Evolutionary conservation across 148 eudicot genomes (phyloP), one percentile per base, ranked within the genome.

Genomic region (Amaranthus cruentus): DNA sequence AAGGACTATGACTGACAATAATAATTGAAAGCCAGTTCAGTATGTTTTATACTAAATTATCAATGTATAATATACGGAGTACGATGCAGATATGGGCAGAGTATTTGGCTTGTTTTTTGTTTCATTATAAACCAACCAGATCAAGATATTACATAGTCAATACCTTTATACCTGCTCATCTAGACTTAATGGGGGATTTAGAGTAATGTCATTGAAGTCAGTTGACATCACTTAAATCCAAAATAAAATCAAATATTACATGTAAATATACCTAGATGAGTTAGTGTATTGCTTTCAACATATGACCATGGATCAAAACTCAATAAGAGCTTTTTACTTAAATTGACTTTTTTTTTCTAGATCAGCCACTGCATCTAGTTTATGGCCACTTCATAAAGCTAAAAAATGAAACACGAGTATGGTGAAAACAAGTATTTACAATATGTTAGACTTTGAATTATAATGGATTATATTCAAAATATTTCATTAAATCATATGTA

Each of bases 51-150:
- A 50, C 42, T 15, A 48, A 53, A 4, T 43, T 21, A 47, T 69
- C 18, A 63, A 52, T 67, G 56, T 73, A 57, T 61, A 57, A 49
- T 47, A 48, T 75, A 51, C 14, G 18, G 38, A 0, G 38, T 28
- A 28, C 38, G 38, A 54, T 74, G 70, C 73, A 74, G 81, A 73
- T 73, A 74, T 69, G 81, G 78, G 78, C 75, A 55, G 69, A 63
- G 71, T 70, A 55, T 53, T 68, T 69, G 74, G 77, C 62, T 63
- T 10, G 54, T 71, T 58, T 78, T 65, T 57, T 70, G 54, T 71
- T 77, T 51, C 69, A 63, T 57, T n/a, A 64, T 50, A 38, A 72
- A 72, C 46, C 76, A 66, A 70, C 18, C 47, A 55, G 58, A 52
- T 77, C 66, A 77, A 64, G 71, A 21, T 47, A 66, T 47, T 66